These are phyloP conservation scores for Tuber aestivum DNA, from an alignment of 495 filamentous ascomycete genomes.

Conservation along the genomic window DNA sequence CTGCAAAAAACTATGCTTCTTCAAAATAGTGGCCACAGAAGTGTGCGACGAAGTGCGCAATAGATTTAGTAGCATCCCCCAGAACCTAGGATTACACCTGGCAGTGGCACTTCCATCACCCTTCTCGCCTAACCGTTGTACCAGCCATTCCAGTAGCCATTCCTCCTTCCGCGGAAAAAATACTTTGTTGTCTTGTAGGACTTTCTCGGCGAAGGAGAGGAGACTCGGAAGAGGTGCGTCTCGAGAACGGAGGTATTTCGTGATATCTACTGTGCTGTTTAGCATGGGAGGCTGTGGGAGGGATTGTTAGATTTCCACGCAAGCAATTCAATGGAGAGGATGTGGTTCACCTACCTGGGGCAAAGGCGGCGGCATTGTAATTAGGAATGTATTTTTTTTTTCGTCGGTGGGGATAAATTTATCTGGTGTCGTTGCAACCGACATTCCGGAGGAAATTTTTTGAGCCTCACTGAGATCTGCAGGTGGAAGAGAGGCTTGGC, in stretches of 20 bases:
- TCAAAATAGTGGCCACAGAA: constrained; percentile 18
- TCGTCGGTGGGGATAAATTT: not conserved
- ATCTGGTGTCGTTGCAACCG: not conserved
- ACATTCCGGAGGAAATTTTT: not conserved
- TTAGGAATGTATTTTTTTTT: not conserved
- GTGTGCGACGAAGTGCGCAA: constrained; percentile 14
- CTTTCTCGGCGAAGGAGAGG: constrained; percentile 25
- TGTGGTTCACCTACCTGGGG: not conserved
- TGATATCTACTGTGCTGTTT: constrained; percentile 25
- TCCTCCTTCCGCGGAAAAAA: constrained; percentile 39
- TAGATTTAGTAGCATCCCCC: constrained; percentile 31
- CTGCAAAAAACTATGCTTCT: constrained; percentile 36
- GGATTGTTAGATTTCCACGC: not conserved
- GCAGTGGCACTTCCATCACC: constrained; percentile 14
- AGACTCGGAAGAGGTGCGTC: constrained; percentile 24
- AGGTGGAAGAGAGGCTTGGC: not conserved
- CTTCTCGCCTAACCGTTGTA: constrained; percentile 37
- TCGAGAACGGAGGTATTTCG: constrained; percentile 36
- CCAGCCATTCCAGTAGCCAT: constrained; percentile 40
- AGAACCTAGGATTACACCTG: constrained; percentile 25
- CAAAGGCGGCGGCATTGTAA: not conserved
- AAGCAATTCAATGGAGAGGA: not conserved
- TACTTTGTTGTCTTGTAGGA: constrained; percentile 13
- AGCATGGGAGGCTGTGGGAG: constrained; percentile 8
- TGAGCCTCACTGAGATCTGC: not conserved